Base-by-base conservation (phyloP, 306 rosid genomes). In the Cicer pinnatifidum region DNA sequence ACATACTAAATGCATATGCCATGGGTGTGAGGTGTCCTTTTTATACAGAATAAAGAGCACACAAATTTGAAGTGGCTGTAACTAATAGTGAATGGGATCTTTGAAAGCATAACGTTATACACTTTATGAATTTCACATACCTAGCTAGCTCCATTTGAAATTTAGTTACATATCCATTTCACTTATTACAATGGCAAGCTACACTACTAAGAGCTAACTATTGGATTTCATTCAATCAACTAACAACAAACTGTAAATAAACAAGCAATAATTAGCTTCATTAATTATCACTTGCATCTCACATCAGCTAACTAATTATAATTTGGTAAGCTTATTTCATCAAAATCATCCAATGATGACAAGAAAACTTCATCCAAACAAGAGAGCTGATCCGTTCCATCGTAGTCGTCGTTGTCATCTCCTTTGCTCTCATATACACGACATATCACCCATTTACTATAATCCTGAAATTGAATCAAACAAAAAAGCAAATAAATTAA, bases 311-410 rank as follows among this genome's bases (percentile, higher is more conserved):
- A 28, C 3, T 28, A 28, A 3, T 15, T 37, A 75, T 84, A 86
- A 87, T 84, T 87, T 53, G 98, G 98, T 71, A 89, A 80, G 77
- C 98, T 89, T 50, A 94, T 86, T 85, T 94, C 98, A 0, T 94
- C 97, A 62, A 94, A 95, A 88, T 94, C 98, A 67, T 94, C 98
- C 85, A 94, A 79, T 41, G 35, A 28, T 28, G 97, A 85, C 70
- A 91, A 84, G 88, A 91, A 94, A 73, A 94, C 98, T 83, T 94
- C 97, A 77, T 94, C 98, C 96, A 94, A 86, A 83, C 95, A 89
- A 3, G 98, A 93, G 20, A 93, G 90, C 72, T 28, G 35, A 28
- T 91, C 94, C 2, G 85, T 81, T 65, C 96, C 96, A 54, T 82
- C 88, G 40, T 78, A 93, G 4, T 79, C 86, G 1, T 79, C 83